Conservation (phyloP, 768 basidiomycete species). For the Nidularia sp. region DNA sequence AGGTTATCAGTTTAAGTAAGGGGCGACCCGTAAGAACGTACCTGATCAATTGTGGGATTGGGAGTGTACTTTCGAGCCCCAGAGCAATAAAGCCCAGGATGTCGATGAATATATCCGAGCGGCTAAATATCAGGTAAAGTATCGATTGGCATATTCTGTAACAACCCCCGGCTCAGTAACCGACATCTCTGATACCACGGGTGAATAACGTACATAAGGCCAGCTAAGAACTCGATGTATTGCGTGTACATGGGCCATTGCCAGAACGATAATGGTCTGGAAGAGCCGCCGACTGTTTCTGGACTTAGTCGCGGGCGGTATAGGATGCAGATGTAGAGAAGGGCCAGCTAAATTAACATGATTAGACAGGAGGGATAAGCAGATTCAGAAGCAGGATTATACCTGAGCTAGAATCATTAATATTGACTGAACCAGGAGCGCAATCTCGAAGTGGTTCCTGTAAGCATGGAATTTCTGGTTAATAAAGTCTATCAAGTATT, state of each 20-base stretch:
- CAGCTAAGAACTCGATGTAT: constrained; percentile 80
- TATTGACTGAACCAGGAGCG: constrained; percentile 76
- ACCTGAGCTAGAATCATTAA: constrained; percentile 86
- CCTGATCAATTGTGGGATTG: constrained; percentile 83
- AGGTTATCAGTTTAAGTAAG: constrained; percentile 1
- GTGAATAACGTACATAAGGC: constrained; percentile 53
- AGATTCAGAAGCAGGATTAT: constrained; percentile 8
- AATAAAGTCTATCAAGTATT: no score
- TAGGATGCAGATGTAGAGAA: constrained; percentile 78
- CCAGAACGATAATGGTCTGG: constrained; percentile 76
- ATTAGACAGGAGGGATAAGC: constrained; percentile 4
- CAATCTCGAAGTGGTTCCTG: constrained; percentile 66
- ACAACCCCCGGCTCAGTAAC: background rate
- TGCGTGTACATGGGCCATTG: constrained; percentile 78
- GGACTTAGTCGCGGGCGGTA: constrained; percentile 61
- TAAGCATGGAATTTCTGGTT: constrained; percentile 1
- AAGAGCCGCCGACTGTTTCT: constrained; percentile 54
- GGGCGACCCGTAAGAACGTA: constrained; percentile 15
- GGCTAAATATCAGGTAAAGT: constrained; percentile 69
- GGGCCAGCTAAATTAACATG: constrained; percentile 48
- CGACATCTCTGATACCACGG: background rate
- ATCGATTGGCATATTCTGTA: constrained; percentile 64
- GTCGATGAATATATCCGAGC: constrained; percentile 53
- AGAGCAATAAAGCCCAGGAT: constrained; percentile 73
- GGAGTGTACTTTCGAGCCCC: constrained; percentile 83